phyloP scores from a whole-genome alignment of 228 moss, liverwort and hornwort species.

The Sphagnum fallax region DNA sequence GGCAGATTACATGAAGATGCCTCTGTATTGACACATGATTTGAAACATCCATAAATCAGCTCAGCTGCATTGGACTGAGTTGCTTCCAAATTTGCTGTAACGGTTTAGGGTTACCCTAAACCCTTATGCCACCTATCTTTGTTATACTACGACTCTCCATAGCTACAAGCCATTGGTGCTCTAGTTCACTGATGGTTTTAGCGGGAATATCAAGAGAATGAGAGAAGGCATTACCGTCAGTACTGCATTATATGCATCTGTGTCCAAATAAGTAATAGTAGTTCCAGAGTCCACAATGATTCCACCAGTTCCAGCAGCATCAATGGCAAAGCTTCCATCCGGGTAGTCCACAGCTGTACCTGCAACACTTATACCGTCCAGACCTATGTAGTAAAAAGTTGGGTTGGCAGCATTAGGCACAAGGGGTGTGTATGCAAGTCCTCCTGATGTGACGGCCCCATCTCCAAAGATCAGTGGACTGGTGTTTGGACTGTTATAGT shows the following conservation, averaged over 20 bases:
- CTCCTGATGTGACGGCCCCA: slow-evolving; percentile 17
- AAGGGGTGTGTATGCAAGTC: slow-evolving; percentile 49
- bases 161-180: too few relatives aligned
- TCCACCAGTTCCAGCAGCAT: slow-evolving; percentile 43
- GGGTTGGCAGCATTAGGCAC: slow-evolving; percentile 32
- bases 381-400: slow-evolving; percentile 50
- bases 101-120: too few relatives aligned
- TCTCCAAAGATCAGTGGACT: slow-evolving; percentile 48
- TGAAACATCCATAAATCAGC: too few relatives aligned
- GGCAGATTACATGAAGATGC: too few relatives aligned
- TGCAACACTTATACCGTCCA: slow-evolving; percentile 42
- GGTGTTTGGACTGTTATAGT: slow-evolving; percentile 23
- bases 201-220: too few relatives aligned
- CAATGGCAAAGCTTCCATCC: slow-evolving; percentile 23
- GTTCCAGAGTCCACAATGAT: slow-evolving; percentile 64
- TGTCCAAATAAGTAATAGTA: slow-evolving; percentile 53
- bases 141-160: too few relatives aligned
- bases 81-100: too few relatives aligned
- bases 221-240: slow-evolving; percentile 7
- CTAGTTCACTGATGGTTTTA: too few relatives aligned
- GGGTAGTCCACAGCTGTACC: slow-evolving; percentile 19
- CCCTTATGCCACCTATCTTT: too few relatives aligned
- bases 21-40: too few relatives aligned
- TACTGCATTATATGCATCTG: slow-evolving; percentile 37
- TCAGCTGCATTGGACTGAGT: too few relatives aligned